Evolutionary conservation across 1,284 basidiomycete genomes (phyloP).

Genomic region (Meira nashicola): DNA sequence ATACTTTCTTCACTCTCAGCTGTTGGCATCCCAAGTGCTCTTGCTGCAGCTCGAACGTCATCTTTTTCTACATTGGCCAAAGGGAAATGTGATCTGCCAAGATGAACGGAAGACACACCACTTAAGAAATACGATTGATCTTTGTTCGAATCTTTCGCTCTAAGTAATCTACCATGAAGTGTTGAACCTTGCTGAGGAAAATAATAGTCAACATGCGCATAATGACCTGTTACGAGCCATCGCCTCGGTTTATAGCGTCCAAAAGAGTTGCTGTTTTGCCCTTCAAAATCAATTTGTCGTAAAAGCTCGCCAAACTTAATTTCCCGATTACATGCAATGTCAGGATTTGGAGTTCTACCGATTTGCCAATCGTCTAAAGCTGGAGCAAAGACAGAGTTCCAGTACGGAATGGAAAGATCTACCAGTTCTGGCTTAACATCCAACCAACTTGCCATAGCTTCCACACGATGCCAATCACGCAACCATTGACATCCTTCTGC

Average conservation of each 20-base stretch:
- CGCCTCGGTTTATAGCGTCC: not conserved
- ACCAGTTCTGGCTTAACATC: constrained; percentile 16
- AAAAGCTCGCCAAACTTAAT: constrained; percentile 89
- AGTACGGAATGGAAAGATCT: constrained; percentile 41
- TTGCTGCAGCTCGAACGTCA: constrained; percentile 74
- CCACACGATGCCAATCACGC: constrained; percentile 87
- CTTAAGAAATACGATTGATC: constrained; percentile 94
- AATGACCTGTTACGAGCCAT: constrained; percentile 82
- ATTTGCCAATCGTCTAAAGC: constrained; percentile 37
- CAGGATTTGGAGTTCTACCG: constrained; percentile 73
- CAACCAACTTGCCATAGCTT: constrained; percentile 48
- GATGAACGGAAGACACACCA: constrained; percentile 23
- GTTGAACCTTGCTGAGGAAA: not conserved
- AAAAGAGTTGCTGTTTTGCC: not conserved
- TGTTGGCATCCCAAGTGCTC: constrained; percentile 65
- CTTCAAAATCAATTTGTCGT: constrained; percentile 51
- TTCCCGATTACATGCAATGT: constrained; percentile 88
- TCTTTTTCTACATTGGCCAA: constrained; percentile 44
- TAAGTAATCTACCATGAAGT: constrained; percentile 19
- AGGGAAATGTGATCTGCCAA: constrained; percentile 64
- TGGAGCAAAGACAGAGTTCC: constrained; percentile 46
- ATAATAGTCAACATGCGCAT: constrained; percentile 64
- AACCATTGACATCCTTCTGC: constrained; percentile 81
- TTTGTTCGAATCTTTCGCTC: constrained; percentile 58
- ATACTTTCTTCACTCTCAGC: constrained; percentile 80